These are phyloP conservation scores for Dryas alaskensis DNA, from an alignment of 306 rosid genomes.

Conservation along the genomic window DNA sequence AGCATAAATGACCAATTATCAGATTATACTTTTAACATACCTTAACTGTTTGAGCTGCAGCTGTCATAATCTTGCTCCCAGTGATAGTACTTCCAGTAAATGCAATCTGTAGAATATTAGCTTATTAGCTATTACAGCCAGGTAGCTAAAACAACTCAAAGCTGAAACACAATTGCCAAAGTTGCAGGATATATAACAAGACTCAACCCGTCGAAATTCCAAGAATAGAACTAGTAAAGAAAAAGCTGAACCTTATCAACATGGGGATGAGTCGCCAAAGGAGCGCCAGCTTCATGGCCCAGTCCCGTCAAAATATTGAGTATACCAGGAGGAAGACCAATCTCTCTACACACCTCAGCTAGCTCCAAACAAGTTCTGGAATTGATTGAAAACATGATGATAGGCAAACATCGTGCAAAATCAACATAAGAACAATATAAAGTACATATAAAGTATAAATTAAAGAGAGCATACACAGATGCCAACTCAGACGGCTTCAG, in stretches of 20 bases:
- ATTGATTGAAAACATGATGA: slow-evolving; percentile 17
- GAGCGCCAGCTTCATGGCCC: slow-evolving; percentile 97
- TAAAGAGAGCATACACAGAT: slow-evolving; percentile 61
- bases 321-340: slow-evolving; percentile 83
- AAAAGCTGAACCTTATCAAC: slow-evolving; percentile 71
- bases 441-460: slow-evolving; percentile 22
- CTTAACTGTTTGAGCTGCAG: slow-evolving; percentile 88
- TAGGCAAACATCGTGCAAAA: slow-evolving; percentile 15
- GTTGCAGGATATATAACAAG: slow-evolving; percentile 1
- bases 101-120: slow-evolving; percentile 63
- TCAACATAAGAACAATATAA: slow-evolving; percentile 13
- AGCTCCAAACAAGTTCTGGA: slow-evolving; percentile 88
- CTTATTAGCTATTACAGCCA: slow-evolving; percentile 11
- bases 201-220: slow-evolving; percentile 13
- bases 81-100: slow-evolving; percentile 92
- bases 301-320: slow-evolving; percentile 82
- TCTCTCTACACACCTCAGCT: slow-evolving; percentile 69
- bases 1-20: neutral
- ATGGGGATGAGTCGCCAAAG: slow-evolving; percentile 85
- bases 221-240: slow-evolving; percentile 5
- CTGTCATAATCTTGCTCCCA: slow-evolving; percentile 85
- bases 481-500: slow-evolving; percentile 95
- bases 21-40: slow-evolving; percentile 35
- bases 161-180: neutral
- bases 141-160: slow-evolving; percentile 21